phyloP scores from a whole-genome alignment of 129 eudicot genomes.

The Rutidosis leptorrhynchoides region DNA sequence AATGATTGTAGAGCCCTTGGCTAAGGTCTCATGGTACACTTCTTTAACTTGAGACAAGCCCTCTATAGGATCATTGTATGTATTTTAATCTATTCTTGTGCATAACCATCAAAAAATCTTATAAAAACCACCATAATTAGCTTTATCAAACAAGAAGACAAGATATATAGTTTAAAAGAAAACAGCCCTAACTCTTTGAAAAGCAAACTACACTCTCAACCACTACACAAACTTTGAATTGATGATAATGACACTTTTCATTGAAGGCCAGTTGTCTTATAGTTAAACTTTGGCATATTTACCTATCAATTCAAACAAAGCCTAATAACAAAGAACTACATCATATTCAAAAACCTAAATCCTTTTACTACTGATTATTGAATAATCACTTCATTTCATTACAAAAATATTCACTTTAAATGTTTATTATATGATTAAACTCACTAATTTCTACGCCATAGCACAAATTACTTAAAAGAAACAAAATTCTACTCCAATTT shows the following conservation, averaged over 20 bases:
- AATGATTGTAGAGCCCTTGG: background rate
- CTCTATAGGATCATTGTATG: background rate
- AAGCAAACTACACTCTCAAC: background rate
- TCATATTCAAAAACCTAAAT: background rate
- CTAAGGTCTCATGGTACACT: background rate
- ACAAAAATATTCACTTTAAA: background rate
- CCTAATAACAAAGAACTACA: background rate
- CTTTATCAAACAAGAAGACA: background rate
- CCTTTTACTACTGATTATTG: too few relatives aligned
- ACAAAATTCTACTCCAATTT: slow-evolving; percentile 13
- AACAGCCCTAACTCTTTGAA: background rate
- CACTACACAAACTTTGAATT: background rate
- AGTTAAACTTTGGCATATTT: slow-evolving; percentile 11
- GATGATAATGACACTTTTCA: slow-evolving; percentile 8
- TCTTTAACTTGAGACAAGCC: background rate
- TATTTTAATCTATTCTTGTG: background rate
- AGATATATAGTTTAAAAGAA: background rate
- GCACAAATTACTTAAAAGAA: background rate
- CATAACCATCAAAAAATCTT: background rate
- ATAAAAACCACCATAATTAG: background rate
- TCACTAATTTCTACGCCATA: background rate
- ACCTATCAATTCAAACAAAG: slow-evolving; percentile 3
- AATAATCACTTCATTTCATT: background rate
- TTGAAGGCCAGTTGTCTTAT: background rate
- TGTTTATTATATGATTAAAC: background rate